Evolutionary conservation across 208 protist genomes (phyloP).

Genomic region (Herpetomonas samuelpessoai): DNA sequence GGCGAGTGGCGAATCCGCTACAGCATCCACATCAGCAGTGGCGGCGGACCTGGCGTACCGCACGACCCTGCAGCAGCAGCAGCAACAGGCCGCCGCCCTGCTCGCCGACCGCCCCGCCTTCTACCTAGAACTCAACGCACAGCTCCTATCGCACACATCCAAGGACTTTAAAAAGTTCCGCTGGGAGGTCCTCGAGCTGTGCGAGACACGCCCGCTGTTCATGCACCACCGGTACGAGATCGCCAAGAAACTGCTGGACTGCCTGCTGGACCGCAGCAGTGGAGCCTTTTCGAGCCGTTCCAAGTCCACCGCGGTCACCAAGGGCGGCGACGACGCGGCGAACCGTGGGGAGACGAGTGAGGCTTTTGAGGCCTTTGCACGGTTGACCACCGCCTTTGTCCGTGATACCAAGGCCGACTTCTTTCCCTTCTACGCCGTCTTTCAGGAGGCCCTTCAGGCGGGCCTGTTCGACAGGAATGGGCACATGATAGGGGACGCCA

Average conservation of each 20-base stretch:
- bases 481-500: slow-evolving; percentile 57
- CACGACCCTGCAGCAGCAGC: not conserved
- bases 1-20: not conserved
- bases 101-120: slow-evolving; percentile 46
- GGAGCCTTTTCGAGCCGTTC: slow-evolving; percentile 18
- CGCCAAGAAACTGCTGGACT: slow-evolving; percentile 63
- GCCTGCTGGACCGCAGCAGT: slow-evolving; percentile 44
- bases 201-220: slow-evolving; percentile 68
- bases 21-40: not conserved
- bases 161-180: slow-evolving; percentile 88
- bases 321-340: slow-evolving; percentile 10
- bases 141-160: slow-evolving; percentile 69
- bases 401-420: slow-evolving; percentile 75
- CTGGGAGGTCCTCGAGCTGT: slow-evolving; percentile 70
- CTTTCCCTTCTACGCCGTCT: slow-evolving; percentile 80
- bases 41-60: not conserved
- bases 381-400: slow-evolving; percentile 80
- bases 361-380: slow-evolving; percentile 80
- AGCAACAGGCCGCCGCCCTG: not conserved
- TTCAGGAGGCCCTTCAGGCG: slow-evolving; percentile 75
- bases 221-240: slow-evolving; percentile 69
- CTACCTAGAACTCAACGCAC: slow-evolving; percentile 79
- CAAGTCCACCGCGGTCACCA: not conserved
- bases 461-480: slow-evolving; percentile 74
- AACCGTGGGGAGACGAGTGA: slow-evolving; percentile 37